Conservation (phyloP, 164 flowering plant genomes). For the Vitis riparia region DNA sequence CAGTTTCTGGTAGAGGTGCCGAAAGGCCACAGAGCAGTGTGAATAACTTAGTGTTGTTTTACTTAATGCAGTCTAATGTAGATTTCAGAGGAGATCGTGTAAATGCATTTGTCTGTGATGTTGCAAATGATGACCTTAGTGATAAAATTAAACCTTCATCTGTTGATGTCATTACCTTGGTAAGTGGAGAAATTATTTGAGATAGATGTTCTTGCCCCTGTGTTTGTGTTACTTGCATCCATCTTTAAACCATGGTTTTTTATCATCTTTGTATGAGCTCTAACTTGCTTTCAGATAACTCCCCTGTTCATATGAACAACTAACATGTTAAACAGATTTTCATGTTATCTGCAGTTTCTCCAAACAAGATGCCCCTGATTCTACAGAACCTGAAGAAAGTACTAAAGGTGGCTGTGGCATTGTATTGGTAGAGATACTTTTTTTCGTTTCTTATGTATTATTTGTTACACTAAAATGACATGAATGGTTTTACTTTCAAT, state of each 20-base stretch:
- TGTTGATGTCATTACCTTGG: slow-evolving; percentile 54
- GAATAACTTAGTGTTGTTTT: not conserved
- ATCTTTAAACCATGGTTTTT: not conserved
- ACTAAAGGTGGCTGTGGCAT: slow-evolving; percentile 25
- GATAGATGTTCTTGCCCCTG: not conserved
- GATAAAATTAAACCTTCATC: slow-evolving; percentile 35
- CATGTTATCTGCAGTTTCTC: slow-evolving; percentile 42
- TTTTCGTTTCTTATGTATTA: not conserved
- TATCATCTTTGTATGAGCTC: not conserved
- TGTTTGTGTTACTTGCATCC: not conserved
- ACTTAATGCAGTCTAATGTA: slow-evolving; percentile 38
- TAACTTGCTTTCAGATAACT: not conserved
- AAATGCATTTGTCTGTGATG: slow-evolving; percentile 48
- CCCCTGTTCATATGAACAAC: not conserved
- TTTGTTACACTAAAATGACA: not conserved
- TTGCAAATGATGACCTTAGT: slow-evolving; percentile 37
- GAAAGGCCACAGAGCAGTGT: not conserved
- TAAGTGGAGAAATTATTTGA: slow-evolving; percentile 17
- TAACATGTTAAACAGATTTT: slow-evolving; percentile 33
- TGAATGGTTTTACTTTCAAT: not conserved
- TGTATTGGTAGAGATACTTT: not conserved
- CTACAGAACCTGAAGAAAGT: slow-evolving; percentile 29
- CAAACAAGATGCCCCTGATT: slow-evolving; percentile 33
- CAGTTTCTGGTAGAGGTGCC: not conserved
- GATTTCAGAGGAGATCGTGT: slow-evolving; percentile 31